These are phyloP conservation scores for Tagetes erecta DNA, from an alignment of 129 eudicot species.

Conservation along the genomic window DNA sequence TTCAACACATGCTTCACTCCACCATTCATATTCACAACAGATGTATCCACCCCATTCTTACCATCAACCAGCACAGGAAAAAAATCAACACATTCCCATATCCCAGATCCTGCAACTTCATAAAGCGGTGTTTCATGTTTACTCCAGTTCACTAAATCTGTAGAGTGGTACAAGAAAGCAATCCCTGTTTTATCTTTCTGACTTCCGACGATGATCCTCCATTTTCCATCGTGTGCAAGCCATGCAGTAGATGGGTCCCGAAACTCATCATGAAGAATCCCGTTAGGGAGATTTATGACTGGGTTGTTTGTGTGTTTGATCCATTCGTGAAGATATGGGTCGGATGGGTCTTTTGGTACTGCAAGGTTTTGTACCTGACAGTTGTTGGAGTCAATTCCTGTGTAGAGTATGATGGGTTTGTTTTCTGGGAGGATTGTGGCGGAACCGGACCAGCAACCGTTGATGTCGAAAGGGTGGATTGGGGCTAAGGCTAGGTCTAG, in stretches of 20 bases:
- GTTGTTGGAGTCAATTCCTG: constrained; percentile 44
- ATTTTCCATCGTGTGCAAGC: constrained; percentile 46
- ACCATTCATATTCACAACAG: constrained; percentile 12
- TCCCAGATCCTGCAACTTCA: constrained; percentile 32
- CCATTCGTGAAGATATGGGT: constrained; percentile 63
- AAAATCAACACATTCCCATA: constrained; percentile 78
- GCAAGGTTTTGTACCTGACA: constrained; percentile 66
- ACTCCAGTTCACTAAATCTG: constrained; percentile 53
- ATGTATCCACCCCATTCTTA: constrained; percentile 46
- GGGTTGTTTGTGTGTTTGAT: constrained; percentile 54
- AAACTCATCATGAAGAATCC: constrained; percentile 33
- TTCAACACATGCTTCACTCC: constrained; percentile 57
- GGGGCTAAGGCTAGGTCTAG: constrained; percentile 45
- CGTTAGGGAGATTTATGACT: constrained; percentile 32
- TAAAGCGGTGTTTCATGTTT: constrained; percentile 39
- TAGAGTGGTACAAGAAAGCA: constrained; percentile 46
- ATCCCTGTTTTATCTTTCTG: constrained; percentile 36
- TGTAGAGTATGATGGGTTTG: constrained; percentile 58
- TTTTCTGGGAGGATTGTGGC: constrained; percentile 52
- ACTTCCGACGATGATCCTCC: constrained; percentile 54
- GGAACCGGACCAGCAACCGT: constrained; percentile 70
- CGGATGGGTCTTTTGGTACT: constrained; percentile 51
- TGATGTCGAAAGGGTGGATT: constrained; percentile 47
- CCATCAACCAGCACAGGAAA: constrained; percentile 49
- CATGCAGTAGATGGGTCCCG: constrained; percentile 78